Evolutionary conservation across 169 alveolate species (phyloP).

Genomic region (Perkinsus olseni): DNA sequence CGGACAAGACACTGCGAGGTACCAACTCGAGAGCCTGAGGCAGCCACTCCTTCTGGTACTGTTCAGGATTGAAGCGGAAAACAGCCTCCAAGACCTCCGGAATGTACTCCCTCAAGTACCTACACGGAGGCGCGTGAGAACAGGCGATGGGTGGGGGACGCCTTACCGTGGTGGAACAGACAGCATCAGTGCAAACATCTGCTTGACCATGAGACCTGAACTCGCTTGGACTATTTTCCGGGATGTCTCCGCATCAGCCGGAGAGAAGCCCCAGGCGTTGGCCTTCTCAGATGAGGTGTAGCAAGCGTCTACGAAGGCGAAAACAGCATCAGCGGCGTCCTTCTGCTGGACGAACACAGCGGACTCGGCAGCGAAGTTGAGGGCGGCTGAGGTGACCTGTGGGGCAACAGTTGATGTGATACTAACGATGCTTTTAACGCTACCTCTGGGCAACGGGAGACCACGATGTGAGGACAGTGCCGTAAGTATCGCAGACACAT

Average conservation of each 20-base stretch:
- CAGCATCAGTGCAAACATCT: not conserved
- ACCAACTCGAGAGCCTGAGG: not conserved
- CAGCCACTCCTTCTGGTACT: not conserved
- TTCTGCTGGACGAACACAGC: not conserved
- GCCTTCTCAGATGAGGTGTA: not conserved
- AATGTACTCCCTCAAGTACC: not conserved
- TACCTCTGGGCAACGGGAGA: not conserved
- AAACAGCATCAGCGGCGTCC: not conserved
- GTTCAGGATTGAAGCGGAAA: not conserved
- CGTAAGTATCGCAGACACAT: not conserved
- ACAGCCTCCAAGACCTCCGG: not conserved
- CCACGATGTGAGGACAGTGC: not conserved
- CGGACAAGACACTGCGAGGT: not conserved
- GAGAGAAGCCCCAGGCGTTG: not conserved
- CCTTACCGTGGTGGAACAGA: not conserved
- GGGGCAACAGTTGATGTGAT: not conserved
- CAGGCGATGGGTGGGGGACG: too few species aligned
- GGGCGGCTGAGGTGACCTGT: not conserved
- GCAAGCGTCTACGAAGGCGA: not conserved
- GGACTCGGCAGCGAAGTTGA: not conserved
- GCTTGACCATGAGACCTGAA: not conserved
- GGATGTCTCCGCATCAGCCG: not conserved
- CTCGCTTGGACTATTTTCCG: not conserved
- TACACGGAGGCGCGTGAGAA: not conserved
- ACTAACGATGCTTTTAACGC: not conserved